Percentiles rank a stretch among this genome's conserved stretches.
phyloP scores from a whole-genome alignment of 495 filamentous ascomycete genomes.

The Penicillium canescens region DNA sequence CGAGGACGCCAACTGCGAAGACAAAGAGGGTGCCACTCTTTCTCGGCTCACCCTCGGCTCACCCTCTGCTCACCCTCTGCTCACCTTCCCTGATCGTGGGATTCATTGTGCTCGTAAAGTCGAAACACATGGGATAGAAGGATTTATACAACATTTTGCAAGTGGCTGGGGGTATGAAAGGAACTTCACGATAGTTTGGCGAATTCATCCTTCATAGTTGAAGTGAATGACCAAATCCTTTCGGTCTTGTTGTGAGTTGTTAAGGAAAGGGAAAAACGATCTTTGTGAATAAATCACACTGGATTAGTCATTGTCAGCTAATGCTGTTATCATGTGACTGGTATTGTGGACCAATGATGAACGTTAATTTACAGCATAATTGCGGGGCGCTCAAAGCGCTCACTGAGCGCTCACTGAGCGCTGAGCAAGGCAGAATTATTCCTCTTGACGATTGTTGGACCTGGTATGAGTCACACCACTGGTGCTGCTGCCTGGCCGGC shows the following conservation, averaged over 20 bases:
- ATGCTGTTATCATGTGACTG: neutral
- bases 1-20: neutral
- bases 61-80: constrained; percentile 1
- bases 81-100: constrained; percentile 1
- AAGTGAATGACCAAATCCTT: neutral
- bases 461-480: neutral
- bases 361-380: neutral
- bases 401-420: too few relatives aligned
- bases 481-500: neutral
- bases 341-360: neutral
- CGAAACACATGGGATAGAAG: neutral
- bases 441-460: neutral
- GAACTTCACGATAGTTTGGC: neutral
- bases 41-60: neutral
- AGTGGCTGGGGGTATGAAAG: neutral
- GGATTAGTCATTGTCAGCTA: neutral
- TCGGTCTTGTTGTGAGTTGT: neutral
- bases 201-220: neutral
- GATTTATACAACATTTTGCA: neutral
- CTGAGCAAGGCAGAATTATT: neutral
- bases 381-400: neutral
- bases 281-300: neutral
- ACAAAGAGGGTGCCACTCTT: neutral
- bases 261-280: neutral
- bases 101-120: neutral